A percentile compares a stretch with the other conserved stretches of the same genome.
These are phyloP conservation scores for Mycena latifolia DNA, from an alignment of 768 basidiomycete genomes.

Conservation along the genomic window DNA sequence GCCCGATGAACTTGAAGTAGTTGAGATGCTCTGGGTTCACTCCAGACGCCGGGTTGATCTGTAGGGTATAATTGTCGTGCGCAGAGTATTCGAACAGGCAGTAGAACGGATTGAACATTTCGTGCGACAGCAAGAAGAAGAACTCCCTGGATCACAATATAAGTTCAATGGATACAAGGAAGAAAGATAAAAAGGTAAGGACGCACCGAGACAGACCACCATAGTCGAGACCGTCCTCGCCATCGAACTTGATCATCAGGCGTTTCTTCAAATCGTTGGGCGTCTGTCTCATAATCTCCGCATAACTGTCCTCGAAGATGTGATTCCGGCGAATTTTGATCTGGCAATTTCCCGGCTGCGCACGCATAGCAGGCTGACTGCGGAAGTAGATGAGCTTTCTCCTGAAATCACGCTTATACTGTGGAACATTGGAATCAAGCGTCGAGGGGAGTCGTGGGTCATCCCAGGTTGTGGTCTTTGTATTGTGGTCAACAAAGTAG, in stretches of 20 bases:
- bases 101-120: constrained; percentile 99
- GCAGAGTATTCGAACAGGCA: constrained; percentile 99
- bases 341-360: constrained; percentile 98
- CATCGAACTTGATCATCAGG: constrained; percentile 99
- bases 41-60: constrained; percentile 98
- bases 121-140: constrained; percentile 99
- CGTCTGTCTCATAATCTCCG: constrained; percentile 99
- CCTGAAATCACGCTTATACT: constrained; percentile 99
- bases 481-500: constrained; percentile 99
- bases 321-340: constrained; percentile 98
- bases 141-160: constrained; percentile 79
- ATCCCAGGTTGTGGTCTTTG: constrained; percentile 99
- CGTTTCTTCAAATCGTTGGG: constrained; percentile 99
- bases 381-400: constrained; percentile 99
- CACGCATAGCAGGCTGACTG: constrained; percentile 97
- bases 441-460: constrained; percentile 97
- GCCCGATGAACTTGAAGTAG: constrained; percentile 99
- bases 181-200: background rate
- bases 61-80: constrained; percentile 99
- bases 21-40: constrained; percentile 99
- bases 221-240: constrained; percentile 98
- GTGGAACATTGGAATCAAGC: constrained; percentile 95
- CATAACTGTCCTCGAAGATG: constrained; percentile 99
- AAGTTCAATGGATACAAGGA: constrained; percentile 10
- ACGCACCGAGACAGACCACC: constrained; percentile 94